A percentile compares a stretch with the other conserved stretches of the same genome.
Conservation (phyloP, 257 asterid species). For the Scutellaria barbata region DNA sequence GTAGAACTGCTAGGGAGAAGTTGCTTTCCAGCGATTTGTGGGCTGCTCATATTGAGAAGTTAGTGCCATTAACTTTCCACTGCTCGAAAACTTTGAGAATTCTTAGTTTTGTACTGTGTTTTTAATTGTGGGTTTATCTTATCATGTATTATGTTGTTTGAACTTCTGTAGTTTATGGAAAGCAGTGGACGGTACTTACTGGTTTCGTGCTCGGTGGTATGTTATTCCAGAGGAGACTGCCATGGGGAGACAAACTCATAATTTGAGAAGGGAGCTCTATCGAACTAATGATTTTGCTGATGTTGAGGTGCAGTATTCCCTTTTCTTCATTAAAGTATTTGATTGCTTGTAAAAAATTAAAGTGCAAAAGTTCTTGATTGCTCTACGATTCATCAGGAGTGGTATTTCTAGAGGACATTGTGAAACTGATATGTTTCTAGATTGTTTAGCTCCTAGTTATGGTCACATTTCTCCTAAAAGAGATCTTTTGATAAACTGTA, state of each 20-base stretch:
- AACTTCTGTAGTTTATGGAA: conserved; percentile 42
- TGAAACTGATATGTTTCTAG: neutral
- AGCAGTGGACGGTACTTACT: too few relatives aligned
- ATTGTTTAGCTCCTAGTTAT: neutral
- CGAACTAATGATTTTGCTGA: too few relatives aligned
- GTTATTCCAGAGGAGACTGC: too few relatives aligned
- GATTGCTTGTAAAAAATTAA: too few relatives aligned
- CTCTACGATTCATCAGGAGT: conserved; percentile 12
- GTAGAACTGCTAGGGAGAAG: conserved; percentile 85
- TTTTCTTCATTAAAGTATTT: too few relatives aligned
- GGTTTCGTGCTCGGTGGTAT: too few relatives aligned
- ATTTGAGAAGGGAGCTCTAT: too few relatives aligned
- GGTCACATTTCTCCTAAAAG: neutral
- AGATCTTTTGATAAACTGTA: neutral
- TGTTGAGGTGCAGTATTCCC: too few relatives aligned
- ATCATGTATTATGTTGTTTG: conserved; percentile 25
- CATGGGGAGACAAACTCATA: too few relatives aligned
- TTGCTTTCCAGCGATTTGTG: conserved; percentile 87
- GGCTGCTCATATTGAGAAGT: too few relatives aligned
- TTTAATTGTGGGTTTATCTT: conserved; percentile 6
- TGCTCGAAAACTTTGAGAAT: neutral
- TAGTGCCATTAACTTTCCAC: neutral
- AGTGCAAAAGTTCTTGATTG: conserved; percentile 5
- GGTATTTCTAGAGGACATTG: neutral
- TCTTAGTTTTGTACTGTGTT: conserved; percentile 1